These are phyloP conservation scores for Venturia carpophila DNA, from an alignment of 2,329 filamentous ascomycete species.

Conservation along the genomic window DNA sequence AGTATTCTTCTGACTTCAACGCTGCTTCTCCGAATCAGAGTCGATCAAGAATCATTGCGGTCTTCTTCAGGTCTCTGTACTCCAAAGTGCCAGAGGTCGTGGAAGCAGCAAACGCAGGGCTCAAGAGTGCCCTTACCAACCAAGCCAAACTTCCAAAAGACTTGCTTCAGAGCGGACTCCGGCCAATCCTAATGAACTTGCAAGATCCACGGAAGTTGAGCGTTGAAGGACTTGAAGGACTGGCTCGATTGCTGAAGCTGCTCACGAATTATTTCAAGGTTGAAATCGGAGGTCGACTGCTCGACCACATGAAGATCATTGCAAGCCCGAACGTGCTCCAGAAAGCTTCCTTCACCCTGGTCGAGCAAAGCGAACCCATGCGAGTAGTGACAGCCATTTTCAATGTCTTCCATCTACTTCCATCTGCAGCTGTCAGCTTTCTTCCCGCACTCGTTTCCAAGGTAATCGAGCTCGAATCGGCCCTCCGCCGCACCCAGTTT, in stretches of 20 bases:
- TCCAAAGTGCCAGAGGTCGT: constrained; percentile 88
- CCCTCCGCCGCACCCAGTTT: constrained; percentile 74
- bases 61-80: constrained; percentile 97
- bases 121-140: constrained; percentile 79
- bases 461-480: constrained; percentile 80
- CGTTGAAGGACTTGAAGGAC: constrained; percentile 80
- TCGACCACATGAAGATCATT: constrained; percentile 89
- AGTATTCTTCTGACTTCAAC: constrained; percentile 85
- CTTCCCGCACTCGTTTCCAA: constrained; percentile 84
- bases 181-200: constrained; percentile 92
- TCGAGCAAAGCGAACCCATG: constrained; percentile 88
- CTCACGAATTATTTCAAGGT: constrained; percentile 99
- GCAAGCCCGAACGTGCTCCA: constrained; percentile 74
- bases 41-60: constrained; percentile 64
- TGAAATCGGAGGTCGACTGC: constrained; percentile 84
- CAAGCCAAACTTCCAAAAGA: constrained; percentile 93
- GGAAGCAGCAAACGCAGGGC: constrained; percentile 81
- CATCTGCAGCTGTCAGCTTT: constrained; percentile 80
- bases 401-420: constrained; percentile 94
- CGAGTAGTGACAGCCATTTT: constrained; percentile 92
- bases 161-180: constrained; percentile 82
- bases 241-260: constrained; percentile 80
- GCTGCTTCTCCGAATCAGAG: constrained; percentile 61
- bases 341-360: constrained; percentile 86
- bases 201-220: constrained; percentile 88